Evolutionary conservation across 768 basidiomycete genomes (phyloP), one percentile per base, ranked within the genome.

Genomic region (Amylocystis lapponica): DNA sequence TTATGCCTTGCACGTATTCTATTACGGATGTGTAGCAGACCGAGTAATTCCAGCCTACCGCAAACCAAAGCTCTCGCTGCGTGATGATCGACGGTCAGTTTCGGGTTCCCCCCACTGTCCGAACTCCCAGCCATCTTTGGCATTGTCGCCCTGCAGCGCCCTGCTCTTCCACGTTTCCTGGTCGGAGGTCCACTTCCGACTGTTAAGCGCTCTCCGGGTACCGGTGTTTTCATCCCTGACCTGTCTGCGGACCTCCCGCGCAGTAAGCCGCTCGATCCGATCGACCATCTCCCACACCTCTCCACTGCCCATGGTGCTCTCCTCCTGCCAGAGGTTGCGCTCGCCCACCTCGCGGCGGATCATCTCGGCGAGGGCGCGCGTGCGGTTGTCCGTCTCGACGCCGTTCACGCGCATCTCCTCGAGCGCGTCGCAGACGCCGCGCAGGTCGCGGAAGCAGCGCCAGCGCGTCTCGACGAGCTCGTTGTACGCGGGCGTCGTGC

Each of bases 381-480:
- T 93, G 30, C 64, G 67, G 13, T 55, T 57, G 54, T 93, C 81
- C 31, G 76, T 64, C 27, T 70, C 72, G 11, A 95, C 80, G 12
- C 86, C 87, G 52, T 93, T 90, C 29, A 79, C 70, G 19, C 67
- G 62, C 91, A 96, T 94, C 60, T 94, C 92, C 45, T 81, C 74
- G 14, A 95, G 62, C 5, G 83, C 78, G 16, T 76, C 73, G 40
- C 76, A 75, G 0, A 92, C 81, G 21, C 85, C 87, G 35, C 75
- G 71, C 27, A 93, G 65, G 65, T 95, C 90, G n/a, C 77, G 76
- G 68, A 94, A 89, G 43, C 73, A 78, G 7, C 68, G 64, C 94
- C 94, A 97, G 16, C 79, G 78, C n/a, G 86, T 90, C 54, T 78
- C 70, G 21, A 97, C 76, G 16, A 93, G 72, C 58, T 95, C 90